A percentile compares a stretch with the other conserved stretches of the same genome.
Conservation (phyloP, 371 early-diverging fungal species). For the Dipsacomyces acuminosporus region DNA sequence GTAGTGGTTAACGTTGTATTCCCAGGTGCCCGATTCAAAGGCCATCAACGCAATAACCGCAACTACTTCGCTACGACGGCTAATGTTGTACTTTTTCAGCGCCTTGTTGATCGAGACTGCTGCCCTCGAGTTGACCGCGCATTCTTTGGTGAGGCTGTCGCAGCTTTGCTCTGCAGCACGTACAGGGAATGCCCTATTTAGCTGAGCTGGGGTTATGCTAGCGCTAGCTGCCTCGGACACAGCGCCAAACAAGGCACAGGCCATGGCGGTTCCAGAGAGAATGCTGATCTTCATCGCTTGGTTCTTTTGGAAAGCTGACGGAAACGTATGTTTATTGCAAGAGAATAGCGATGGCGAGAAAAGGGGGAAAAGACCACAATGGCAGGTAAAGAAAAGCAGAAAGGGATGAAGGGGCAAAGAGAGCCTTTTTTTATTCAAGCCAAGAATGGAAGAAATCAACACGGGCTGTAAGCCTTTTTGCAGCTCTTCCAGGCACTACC, state of each 20-base stretch:
- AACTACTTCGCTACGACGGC: slow-evolving; percentile 21
- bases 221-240: neutral
- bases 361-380: too few relatives aligned
- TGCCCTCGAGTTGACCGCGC: slow-evolving; percentile 24
- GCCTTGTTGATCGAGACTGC: slow-evolving; percentile 27
- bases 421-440: too few relatives aligned
- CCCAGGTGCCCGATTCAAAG: slow-evolving; percentile 32
- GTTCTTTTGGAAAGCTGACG: too few relatives aligned
- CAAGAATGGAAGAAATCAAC: too few relatives aligned
- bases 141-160: slow-evolving; percentile 14
- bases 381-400: too few relatives aligned
- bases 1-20: slow-evolving; percentile 41
- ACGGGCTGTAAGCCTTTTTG: too few relatives aligned
- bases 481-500: too few relatives aligned
- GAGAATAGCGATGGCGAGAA: too few relatives aligned
- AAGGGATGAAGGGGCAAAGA: too few relatives aligned
- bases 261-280: neutral
- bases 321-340: too few relatives aligned
- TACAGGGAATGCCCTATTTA: slow-evolving; percentile 16
- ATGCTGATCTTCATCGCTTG: slow-evolving; percentile 10
- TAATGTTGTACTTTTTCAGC: slow-evolving; percentile 27
- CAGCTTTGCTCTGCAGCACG: slow-evolving; percentile 13
- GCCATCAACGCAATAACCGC: slow-evolving; percentile 41
- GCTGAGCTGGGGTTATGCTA: slow-evolving; percentile 19
- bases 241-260: neutral